Evolutionary conservation across 2,329 filamentous ascomycete species (phyloP).

Genomic region (Dothistroma septosporum): DNA sequence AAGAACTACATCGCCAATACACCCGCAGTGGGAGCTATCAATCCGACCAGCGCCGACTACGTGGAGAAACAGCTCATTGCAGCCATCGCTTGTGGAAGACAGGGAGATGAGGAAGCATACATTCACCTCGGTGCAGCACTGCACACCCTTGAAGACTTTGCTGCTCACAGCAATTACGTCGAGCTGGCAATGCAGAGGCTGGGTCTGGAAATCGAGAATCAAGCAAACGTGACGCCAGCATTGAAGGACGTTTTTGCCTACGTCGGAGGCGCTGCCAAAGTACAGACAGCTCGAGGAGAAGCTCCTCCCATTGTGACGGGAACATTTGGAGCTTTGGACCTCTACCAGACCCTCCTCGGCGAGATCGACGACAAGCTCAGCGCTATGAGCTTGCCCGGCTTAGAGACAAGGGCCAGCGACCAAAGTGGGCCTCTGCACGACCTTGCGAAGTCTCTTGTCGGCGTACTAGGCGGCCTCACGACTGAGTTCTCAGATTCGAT

Average conservation of each 20-base stretch:
- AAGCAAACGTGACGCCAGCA: not conserved
- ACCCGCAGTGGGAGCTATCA: slow-evolving; percentile 54
- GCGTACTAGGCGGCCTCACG: slow-evolving; percentile 24
- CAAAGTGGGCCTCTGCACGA: not conserved
- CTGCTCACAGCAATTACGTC: slow-evolving; percentile 49
- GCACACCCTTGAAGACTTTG: slow-evolving; percentile 71
- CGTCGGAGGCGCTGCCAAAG: slow-evolving; percentile 40
- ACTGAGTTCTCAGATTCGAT: slow-evolving; percentile 39
- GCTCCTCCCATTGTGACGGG: slow-evolving; percentile 47
- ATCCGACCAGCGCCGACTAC: slow-evolving; percentile 78
- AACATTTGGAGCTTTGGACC: slow-evolving; percentile 48
- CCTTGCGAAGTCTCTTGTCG: not conserved
- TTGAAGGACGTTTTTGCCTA: slow-evolving; percentile 43
- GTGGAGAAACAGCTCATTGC: slow-evolving; percentile 70
- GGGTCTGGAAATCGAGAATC: not conserved
- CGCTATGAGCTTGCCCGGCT: not conserved
- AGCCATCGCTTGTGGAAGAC: not conserved
- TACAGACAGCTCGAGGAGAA: slow-evolving; percentile 23
- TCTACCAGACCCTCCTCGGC: slow-evolving; percentile 44
- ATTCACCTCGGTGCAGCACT: slow-evolving; percentile 71
- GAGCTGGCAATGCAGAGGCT: slow-evolving; percentile 43
- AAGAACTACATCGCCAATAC: slow-evolving; percentile 89
- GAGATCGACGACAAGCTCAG: slow-evolving; percentile 37
- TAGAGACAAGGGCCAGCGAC: not conserved
- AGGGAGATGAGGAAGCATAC: slow-evolving; percentile 56